Conservation (phyloP, 441 rosid species). For the Euphorbia celastroides region DNA sequence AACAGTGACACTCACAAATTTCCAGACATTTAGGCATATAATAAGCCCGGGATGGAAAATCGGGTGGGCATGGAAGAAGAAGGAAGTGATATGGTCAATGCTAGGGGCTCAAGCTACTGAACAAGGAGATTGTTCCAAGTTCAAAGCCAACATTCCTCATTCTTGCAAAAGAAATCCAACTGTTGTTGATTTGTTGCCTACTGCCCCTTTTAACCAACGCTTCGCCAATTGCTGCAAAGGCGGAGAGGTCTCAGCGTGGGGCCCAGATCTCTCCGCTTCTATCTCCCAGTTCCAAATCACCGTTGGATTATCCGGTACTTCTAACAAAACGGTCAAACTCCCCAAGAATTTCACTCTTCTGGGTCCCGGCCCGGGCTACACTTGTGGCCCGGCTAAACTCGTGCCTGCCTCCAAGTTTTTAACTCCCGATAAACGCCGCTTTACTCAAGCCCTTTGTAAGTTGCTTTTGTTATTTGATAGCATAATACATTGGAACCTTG, state of each 20-base stretch:
- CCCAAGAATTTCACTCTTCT: slow-evolving; percentile 84
- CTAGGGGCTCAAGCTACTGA: slow-evolving; percentile 81
- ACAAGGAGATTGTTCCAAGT: slow-evolving; percentile 94
- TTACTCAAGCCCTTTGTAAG: slow-evolving; percentile 71
- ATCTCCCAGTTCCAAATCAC: slow-evolving; percentile 67
- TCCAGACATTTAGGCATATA: slow-evolving; percentile 72
- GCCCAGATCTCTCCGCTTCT: slow-evolving; percentile 63
- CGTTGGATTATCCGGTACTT: slow-evolving; percentile 65
- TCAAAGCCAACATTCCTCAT: slow-evolving; percentile 72
- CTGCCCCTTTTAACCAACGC: slow-evolving; percentile 71
- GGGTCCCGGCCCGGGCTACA: slow-evolving; percentile 85
- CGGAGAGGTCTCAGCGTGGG: slow-evolving; percentile 72
- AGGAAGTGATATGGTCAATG: slow-evolving; percentile 80
- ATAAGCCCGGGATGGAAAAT: slow-evolving; percentile 76
- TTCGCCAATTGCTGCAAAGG: slow-evolving; percentile 84
- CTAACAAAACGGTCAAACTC: slow-evolving; percentile 74
- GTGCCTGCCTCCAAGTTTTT: slow-evolving; percentile 62
- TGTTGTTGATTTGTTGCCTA: slow-evolving; percentile 68
- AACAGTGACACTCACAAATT: slow-evolving; percentile 59
- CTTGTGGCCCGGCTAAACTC: slow-evolving; percentile 73
- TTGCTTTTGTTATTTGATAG: not conserved
- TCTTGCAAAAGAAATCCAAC: slow-evolving; percentile 73
- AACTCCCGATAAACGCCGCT: slow-evolving; percentile 50
- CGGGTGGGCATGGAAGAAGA: slow-evolving; percentile 92
- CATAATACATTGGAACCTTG: too few relatives aligned